Evolutionary conservation across 2,329 filamentous ascomycete genomes (phyloP).

Genomic region (Cladosporium sp.): DNA sequence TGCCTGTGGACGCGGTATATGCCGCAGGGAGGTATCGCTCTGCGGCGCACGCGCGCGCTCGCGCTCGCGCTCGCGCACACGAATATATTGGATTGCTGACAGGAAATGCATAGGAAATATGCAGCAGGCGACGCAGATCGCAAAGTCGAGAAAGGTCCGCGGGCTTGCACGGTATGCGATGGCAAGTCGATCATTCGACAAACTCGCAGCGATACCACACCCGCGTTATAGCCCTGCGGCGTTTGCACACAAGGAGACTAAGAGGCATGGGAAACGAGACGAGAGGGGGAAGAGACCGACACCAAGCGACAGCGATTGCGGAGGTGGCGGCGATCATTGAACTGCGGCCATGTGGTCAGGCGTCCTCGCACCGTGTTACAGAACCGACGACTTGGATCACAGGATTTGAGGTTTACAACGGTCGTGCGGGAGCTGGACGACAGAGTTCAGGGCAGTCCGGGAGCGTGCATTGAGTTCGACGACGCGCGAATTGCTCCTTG

Average conservation of each 20-base stretch:
- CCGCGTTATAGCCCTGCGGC: conserved; percentile 1
- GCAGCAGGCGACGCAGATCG: no score
- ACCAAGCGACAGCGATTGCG: conserved; percentile 4
- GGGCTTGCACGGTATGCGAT: not conserved
- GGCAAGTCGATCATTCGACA: no score
- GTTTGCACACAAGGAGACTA: no score
- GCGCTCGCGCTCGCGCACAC: no score
- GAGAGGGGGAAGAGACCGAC: no score
- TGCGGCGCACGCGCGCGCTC: no score
- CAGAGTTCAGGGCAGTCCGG: conserved; percentile 12
- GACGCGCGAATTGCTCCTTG: not conserved
- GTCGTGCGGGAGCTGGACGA: conserved; percentile 5
- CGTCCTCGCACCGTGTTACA: conserved; percentile 3
- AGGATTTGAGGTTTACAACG: conserved; percentile 13
- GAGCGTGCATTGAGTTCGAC: conserved; percentile 13
- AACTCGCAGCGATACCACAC: not conserved
- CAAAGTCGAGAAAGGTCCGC: not conserved
- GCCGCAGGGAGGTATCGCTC: not conserved
- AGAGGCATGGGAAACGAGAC: no score
- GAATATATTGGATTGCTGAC: no score
- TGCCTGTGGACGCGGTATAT: conserved; percentile 3
- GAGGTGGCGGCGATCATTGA: conserved; percentile 2
- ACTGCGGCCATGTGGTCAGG: conserved; percentile 10
- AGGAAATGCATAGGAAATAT: no score
- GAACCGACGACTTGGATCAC: conserved; percentile 10